Conservation (phyloP, 176 grass and related monocot species). For the Miscanthus lutarioriparius region DNA sequence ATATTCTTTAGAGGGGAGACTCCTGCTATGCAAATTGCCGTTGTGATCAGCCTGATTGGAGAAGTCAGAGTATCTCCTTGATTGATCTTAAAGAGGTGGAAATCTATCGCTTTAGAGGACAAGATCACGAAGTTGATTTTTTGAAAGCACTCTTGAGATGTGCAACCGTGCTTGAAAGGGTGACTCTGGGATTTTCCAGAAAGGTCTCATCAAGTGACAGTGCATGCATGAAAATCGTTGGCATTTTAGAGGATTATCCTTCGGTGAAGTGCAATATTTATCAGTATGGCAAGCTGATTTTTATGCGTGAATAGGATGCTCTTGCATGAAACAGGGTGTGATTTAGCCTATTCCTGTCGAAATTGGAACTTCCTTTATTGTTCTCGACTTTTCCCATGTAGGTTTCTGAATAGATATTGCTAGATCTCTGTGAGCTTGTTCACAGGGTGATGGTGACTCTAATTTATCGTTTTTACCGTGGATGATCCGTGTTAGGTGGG, state of each 20-base stretch:
- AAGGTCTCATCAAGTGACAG: not conserved
- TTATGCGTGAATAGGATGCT: not conserved
- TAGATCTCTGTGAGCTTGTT: not conserved
- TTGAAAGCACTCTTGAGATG: slow-evolving; percentile 17
- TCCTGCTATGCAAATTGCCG: not conserved
- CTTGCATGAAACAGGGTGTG: not conserved
- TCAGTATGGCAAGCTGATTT: not conserved
- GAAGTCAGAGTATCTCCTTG: slow-evolving; percentile 12
- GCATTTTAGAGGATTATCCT: slow-evolving; percentile 12
- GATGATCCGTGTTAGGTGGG: not conserved
- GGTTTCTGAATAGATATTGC: too few relatives aligned
- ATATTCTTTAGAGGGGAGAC: not conserved
- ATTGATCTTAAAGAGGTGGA: slow-evolving; percentile 24
- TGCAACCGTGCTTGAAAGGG: not conserved
- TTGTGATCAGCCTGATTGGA: slow-evolving; percentile 19
- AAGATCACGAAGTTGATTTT: slow-evolving; percentile 15
- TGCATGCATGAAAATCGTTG: not conserved
- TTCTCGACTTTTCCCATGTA: not conserved
- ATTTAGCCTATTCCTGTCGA: not conserved
- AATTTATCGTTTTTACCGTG: not conserved
- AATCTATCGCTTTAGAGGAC: not conserved
- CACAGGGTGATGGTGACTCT: not conserved
- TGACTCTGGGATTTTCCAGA: not conserved
- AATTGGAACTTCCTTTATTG: not conserved
- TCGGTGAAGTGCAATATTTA: slow-evolving; percentile 2